Conservation (phyloP, 2,329 filamentous ascomycete genomes). For the Aureobasidium sp. region DNA sequence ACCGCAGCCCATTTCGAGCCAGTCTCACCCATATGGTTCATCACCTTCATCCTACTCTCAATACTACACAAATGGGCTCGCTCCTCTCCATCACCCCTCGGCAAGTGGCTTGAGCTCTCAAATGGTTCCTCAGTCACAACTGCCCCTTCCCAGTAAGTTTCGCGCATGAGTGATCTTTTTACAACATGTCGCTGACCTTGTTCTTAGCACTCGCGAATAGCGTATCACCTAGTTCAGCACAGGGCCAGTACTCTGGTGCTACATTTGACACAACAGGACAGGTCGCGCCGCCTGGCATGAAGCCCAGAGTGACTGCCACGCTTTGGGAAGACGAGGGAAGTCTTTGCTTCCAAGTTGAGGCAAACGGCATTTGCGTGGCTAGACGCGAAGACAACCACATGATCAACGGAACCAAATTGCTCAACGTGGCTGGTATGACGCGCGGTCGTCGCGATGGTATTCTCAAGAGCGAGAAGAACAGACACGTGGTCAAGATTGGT, state of each 20-base stretch:
- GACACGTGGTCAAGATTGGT: slow-evolving; percentile 96
- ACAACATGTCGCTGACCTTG: neutral
- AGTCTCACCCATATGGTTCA: slow-evolving; percentile 35
- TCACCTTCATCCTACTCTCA: slow-evolving; percentile 66
- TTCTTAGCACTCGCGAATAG: slow-evolving; percentile 15
- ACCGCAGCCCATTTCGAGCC: slow-evolving; percentile 50
- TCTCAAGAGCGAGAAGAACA: slow-evolving; percentile 92
- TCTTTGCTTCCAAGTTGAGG: slow-evolving; percentile 95
- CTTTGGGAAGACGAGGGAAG: slow-evolving; percentile 98
- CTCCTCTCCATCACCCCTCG: slow-evolving; percentile 70
- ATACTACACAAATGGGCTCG: slow-evolving; percentile 73
- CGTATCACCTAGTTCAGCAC: slow-evolving; percentile 18
- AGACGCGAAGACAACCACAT: slow-evolving; percentile 96
- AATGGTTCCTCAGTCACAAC: slow-evolving; percentile 66
- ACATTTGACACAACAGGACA: slow-evolving; percentile 78
- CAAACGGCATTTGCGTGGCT: slow-evolving; percentile 90
- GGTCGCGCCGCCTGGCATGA: slow-evolving; percentile 85
- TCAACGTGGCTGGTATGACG: slow-evolving; percentile 98
- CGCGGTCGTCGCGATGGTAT: slow-evolving; percentile 91
- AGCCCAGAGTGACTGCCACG: slow-evolving; percentile 91
- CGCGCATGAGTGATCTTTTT: slow-evolving; percentile 17
- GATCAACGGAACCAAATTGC: slow-evolving; percentile 95
- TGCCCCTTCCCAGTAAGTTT: slow-evolving; percentile 39
- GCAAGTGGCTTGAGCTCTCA: slow-evolving; percentile 61
- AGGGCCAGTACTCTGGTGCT: slow-evolving; percentile 27